Percentiles rank a stretch among this genome's conserved stretches.
phyloP scores from a whole-genome alignment of 2,329 filamentous ascomycete species.

The Colletotrichum sp. region DNA sequence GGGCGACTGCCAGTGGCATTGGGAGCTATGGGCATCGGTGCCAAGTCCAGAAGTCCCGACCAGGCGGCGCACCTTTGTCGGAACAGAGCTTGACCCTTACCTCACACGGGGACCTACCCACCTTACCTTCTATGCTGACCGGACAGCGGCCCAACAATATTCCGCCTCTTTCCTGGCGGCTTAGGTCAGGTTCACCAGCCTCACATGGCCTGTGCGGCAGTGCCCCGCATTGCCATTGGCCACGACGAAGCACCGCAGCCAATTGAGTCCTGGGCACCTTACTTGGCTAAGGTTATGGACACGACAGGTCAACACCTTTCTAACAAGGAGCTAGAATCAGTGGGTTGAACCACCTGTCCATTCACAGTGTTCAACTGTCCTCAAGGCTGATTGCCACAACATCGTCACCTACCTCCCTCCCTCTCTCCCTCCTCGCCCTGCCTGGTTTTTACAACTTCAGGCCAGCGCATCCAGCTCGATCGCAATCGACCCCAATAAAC shows the following conservation, averaged over 20 bases:
- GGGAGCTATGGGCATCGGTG: not conserved
- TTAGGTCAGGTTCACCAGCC: not conserved
- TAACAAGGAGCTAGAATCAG: not conserved
- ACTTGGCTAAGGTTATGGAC: not conserved
- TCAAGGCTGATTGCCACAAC: not conserved
- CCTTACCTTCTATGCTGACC: not conserved
- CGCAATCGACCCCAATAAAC: not conserved
- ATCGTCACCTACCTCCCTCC: not conserved
- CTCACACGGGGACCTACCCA: no score
- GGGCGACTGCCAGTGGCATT: not conserved
- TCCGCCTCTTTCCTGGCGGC: not conserved
- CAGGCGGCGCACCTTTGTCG: not conserved
- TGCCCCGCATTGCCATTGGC: not conserved
- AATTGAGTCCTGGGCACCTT: not conserved
- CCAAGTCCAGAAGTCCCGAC: not conserved
- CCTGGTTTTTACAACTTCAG: not conserved
- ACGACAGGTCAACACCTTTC: not conserved
- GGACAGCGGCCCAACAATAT: not conserved
- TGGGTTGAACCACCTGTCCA: constrained; percentile 19
- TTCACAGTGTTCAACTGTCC: not conserved
- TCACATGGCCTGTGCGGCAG: not conserved
- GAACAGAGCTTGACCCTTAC: no score
- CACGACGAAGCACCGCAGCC: not conserved
- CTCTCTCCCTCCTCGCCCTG: not conserved
- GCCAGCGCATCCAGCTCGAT: not conserved